These are phyloP conservation scores for Nannizzia gypsea DNA, from an alignment of 2,329 filamentous ascomycete genomes.

Conservation along the genomic window DNA sequence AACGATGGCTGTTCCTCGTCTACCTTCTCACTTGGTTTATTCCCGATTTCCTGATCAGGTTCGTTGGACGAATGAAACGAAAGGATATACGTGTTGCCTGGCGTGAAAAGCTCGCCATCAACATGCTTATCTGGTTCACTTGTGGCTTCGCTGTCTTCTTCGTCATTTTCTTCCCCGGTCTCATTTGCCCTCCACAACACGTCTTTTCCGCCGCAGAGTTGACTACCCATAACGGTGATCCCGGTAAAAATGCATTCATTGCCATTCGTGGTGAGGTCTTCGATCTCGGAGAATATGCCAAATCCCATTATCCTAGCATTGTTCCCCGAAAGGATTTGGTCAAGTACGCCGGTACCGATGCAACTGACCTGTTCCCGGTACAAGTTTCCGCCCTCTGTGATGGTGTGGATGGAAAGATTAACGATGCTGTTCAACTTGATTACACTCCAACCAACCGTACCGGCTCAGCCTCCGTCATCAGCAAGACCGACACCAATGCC, in stretches of 20 bases:
- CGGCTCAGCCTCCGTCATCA: slow-evolving; percentile 54
- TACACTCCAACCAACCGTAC: slow-evolving; percentile 68
- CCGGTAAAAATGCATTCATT: slow-evolving; percentile 53
- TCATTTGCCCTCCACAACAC: slow-evolving; percentile 86
- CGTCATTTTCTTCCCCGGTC: slow-evolving; percentile 70
- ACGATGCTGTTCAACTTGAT: slow-evolving; percentile 68
- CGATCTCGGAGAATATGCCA: slow-evolving; percentile 61
- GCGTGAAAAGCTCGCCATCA: slow-evolving; percentile 97
- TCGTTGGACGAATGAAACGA: slow-evolving; percentile 71
- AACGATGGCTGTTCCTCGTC: slow-evolving; percentile 79
- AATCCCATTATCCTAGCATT: slow-evolving; percentile 64
- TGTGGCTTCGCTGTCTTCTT: slow-evolving; percentile 74
- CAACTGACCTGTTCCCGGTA: slow-evolving; percentile 80
- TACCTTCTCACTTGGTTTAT: slow-evolving; percentile 76
- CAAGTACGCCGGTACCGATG: slow-evolving; percentile 76
- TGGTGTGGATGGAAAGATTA: slow-evolving; percentile 50
- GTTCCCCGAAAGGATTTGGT: slow-evolving; percentile 51
- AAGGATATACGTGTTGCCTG: slow-evolving; percentile 88
- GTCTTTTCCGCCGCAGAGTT: slow-evolving; percentile 75
- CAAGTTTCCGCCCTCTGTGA: slow-evolving; percentile 88
- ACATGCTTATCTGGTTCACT: slow-evolving; percentile 87
- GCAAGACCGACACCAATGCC: slow-evolving; percentile 56
- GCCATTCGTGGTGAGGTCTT: slow-evolving; percentile 85
- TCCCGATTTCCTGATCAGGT: slow-evolving; percentile 69
- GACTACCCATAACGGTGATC: slow-evolving; percentile 59